Conservation (phyloP, 768 basidiomycete species). For the Russula sp. region DNA sequence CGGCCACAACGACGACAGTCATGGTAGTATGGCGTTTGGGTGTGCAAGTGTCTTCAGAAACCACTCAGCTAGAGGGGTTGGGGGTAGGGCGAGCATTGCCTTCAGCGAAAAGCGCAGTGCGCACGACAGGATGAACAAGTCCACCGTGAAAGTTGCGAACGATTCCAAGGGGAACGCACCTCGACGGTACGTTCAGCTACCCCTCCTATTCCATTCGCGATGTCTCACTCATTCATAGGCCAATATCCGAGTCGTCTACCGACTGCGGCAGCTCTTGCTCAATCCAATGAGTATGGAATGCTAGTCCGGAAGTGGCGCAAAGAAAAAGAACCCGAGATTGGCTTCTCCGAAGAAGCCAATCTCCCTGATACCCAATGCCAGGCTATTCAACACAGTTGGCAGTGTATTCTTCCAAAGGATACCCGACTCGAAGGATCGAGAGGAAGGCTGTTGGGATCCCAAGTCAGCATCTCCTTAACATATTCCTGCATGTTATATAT, state of each 20-base stretch:
- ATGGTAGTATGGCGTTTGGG: slow-evolving; percentile 61
- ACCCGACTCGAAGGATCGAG: neutral
- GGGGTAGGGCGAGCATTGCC: slow-evolving; percentile 31
- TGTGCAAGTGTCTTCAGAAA: slow-evolving; percentile 63
- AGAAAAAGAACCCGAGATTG: neutral
- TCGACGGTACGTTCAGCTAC: slow-evolving; percentile 31
- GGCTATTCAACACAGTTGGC: neutral
- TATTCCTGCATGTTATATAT: neutral
- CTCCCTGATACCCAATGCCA: neutral
- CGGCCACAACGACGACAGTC: slow-evolving; percentile 63
- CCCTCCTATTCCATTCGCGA: neutral
- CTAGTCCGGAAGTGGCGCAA: neutral
- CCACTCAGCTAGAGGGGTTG: slow-evolving; percentile 40
- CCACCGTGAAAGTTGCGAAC: slow-evolving; percentile 60
- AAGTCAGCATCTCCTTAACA: neutral
- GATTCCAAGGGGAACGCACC: slow-evolving; percentile 55
- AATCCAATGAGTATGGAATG: neutral
- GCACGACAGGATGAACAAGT: slow-evolving; percentile 57
- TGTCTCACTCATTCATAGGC: slow-evolving; percentile 34
- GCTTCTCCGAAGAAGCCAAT: neutral
- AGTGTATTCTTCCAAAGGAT: neutral
- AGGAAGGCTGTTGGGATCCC: neutral
- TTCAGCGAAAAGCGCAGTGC: slow-evolving; percentile 49
- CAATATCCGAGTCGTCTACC: slow-evolving; percentile 63
- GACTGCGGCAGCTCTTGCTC: slow-evolving; percentile 42